Evolutionary conservation across 805 yeast species (phyloP), one percentile per base, ranked within the genome.

Genomic region (Brettanomyces anomalus): DNA sequence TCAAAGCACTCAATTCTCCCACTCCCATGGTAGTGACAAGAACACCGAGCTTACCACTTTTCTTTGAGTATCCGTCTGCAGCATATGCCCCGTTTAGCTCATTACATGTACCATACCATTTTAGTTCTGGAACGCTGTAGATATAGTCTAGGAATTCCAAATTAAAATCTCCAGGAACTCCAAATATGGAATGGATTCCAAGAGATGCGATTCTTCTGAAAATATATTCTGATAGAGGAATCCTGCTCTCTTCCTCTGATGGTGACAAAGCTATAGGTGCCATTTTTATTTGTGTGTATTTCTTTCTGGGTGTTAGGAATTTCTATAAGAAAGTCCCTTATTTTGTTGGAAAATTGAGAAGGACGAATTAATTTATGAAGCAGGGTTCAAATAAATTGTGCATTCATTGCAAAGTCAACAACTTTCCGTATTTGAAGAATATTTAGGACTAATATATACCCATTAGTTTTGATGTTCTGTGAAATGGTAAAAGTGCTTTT

Each of bases 61-160:
- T 67, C 47, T 90, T 72, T 16, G 93, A 77, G 55, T 85, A 89
- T 4, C 96, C 97, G 60, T 89, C 96, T 6, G 90, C 89, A 5
- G 93, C 79, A 58, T 89, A 88, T 7, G 94, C 93, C 3, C 93
- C 81, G 56, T 88, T 89, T 49, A 88, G 70, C 65, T 88, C 97
- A 56, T 88, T 88, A 66, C 95, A 85, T 46, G 79, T 77, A 19
- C 95, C 95, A 39, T 85, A 69, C 85, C 94, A 87, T 42, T 76
- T 64, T 51, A 82, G 58, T 8, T 66, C 56, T 4, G 51, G 48
- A 33, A 70, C 62, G 7, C 73, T 62, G 54, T 84, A 80, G 37
- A 83, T 57, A 54, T 81, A 77, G 58, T 85, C 95, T 52, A 85
- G 64, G 19, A 85, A 64, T 5, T 72, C 70, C 49, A 82, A 61